These are phyloP conservation scores for Sporisorium sorghi DNA, from an alignment of 1,284 basidiomycete species.

Conservation along the genomic window DNA sequence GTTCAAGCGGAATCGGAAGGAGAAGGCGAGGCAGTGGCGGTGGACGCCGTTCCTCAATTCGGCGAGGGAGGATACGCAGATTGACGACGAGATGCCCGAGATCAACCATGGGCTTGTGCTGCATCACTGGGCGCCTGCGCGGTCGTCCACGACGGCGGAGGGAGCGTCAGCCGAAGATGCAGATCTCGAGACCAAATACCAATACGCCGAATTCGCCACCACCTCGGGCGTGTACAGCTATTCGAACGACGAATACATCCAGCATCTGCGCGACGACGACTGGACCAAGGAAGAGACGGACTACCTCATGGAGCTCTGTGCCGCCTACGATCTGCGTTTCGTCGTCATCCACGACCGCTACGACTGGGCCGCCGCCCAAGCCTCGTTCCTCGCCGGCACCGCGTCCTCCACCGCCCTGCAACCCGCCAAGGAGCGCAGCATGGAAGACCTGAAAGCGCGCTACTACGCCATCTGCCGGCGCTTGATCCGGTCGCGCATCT, in stretches of 20 bases:
- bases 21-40: constrained; percentile 69
- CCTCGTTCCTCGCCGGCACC: constrained; percentile 18
- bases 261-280: constrained; percentile 81
- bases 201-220: constrained; percentile 84
- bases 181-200: constrained; percentile 69
- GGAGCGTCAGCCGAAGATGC: constrained; percentile 8
- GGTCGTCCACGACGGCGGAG: background rate
- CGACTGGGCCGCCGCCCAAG: constrained; percentile 72
- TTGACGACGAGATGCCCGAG: constrained; percentile 38
- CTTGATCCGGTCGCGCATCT: constrained; percentile 79
- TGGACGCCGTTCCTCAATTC: constrained; percentile 64
- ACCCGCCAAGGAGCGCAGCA: constrained; percentile 40
- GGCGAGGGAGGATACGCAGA: constrained; percentile 57
- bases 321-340: constrained; percentile 89
- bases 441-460: constrained; percentile 90
- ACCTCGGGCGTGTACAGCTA: constrained; percentile 80
- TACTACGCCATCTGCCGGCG: constrained; percentile 93
- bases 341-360: constrained; percentile 92
- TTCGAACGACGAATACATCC: constrained; percentile 89
- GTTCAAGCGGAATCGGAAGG: constrained; percentile 85
- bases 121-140: constrained; percentile 60
- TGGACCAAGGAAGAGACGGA: constrained; percentile 97
- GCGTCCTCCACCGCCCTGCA: background rate
- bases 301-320: constrained; percentile 85
- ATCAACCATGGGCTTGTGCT: constrained; percentile 54